A percentile compares a stretch with the other conserved stretches of the same genome.
Conservation (phyloP, 352 stramenopile species). For the Globisporangium alternatum region DNA sequence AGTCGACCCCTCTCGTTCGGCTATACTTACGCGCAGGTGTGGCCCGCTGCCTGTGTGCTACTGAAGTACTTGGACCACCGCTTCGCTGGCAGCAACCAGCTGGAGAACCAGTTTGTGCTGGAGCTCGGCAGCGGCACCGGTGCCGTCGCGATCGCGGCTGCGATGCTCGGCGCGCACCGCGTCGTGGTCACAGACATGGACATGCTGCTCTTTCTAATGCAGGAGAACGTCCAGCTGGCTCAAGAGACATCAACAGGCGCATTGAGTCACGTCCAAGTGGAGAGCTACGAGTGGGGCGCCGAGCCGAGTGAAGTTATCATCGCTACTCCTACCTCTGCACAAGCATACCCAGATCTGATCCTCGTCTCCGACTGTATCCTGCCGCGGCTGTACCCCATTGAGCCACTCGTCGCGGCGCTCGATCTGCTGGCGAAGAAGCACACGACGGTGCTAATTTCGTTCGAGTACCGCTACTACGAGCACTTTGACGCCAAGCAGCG, state of each 20-base stretch:
- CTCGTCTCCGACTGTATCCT: constrained; percentile 95
- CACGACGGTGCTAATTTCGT: constrained; percentile 79
- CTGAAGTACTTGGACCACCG: constrained; percentile 78
- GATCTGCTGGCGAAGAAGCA: constrained; percentile 50
- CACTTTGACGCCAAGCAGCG: constrained; percentile 74
- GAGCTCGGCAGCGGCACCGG: constrained; percentile 92
- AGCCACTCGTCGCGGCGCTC: constrained; percentile 90
- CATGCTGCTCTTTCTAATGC: constrained; percentile 87
- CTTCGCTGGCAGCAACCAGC: constrained; percentile 16
- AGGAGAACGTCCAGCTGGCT: constrained; percentile 76
- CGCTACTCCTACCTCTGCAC: constrained; percentile 5
- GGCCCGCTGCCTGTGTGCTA: constrained; percentile 77
- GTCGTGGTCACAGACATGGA: constrained; percentile 91
- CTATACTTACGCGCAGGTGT: constrained; percentile 32
- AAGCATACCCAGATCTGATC: constrained; percentile 67
- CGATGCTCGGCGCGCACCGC: constrained; percentile 73
- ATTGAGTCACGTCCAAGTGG: constrained; percentile 31
- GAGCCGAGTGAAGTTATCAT: constrained; percentile 35
- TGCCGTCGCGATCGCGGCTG: constrained; percentile 86
- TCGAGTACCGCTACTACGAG: constrained; percentile 84
- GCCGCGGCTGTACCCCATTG: constrained; percentile 95
- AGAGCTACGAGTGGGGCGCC: constrained; percentile 90
- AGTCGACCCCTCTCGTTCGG: neutral
- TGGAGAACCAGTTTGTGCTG: constrained; percentile 59
- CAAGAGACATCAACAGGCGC: constrained; percentile 23